Base-by-base conservation (phyloP, 352 stramenopile genomes). In the Globisporangium splendens region DNA sequence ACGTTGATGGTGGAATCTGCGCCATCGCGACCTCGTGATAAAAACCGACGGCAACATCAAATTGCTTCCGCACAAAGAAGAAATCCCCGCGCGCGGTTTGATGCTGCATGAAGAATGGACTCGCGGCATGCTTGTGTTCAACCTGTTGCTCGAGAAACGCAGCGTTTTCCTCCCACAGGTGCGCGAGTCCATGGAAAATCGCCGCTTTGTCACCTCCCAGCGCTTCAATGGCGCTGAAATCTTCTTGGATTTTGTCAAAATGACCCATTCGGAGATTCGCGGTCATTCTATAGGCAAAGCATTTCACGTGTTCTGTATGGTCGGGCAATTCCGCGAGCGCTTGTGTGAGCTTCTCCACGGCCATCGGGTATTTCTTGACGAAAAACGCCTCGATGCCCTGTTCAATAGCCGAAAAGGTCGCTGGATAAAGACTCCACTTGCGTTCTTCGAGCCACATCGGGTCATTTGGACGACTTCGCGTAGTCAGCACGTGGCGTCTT, bases 361-460 rank as follows among this genome's bases (percentile, higher is more conserved):
- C 79, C 1, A 72, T 51, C 1, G 77, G 68, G 47, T 88, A 91
- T 12, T 86, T 64, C 57, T 81, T 83, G 13, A 63, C 59, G 42
- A 87, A 88, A 46, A 91, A 91, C 0, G 81, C 79, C 48, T 91
- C 81, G n/a, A 91, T 76, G 2, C 73, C 79, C 18, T 63, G 62
- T 53, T 89, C 79, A 63, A 91, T 72, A 0, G 66, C 33, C n/a
- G 75, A 81, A 39, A 70, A 68, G 21, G 62, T 49, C 0, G 77
- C 58, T 17, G 75, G 77, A 8, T 58, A 60, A 46, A 90, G 65
- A 20, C 70, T 61, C 80, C 80, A 90, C 41, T 76, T 68, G 50
- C 77, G 62, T 47, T 70, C 56, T 35, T 75, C 50, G 0, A 65
- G 38, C 73, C 73, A 79, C 38, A 50, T 7, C 12, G 57, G 12